phyloP scores from a whole-genome alignment of 1,139 yeast species.

The Spathaspora sp. region DNA sequence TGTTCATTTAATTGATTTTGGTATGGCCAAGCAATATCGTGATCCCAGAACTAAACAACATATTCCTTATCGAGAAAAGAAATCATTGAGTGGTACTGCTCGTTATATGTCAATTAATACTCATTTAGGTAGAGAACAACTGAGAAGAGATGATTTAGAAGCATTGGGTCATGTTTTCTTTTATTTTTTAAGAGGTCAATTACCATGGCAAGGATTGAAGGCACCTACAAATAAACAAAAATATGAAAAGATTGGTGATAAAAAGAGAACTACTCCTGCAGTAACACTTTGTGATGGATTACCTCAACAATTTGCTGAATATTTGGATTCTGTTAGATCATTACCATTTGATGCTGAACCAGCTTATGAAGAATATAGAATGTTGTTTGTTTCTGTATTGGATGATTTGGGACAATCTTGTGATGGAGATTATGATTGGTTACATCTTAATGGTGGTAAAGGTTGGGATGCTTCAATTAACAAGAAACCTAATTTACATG shows the following conservation, averaged over 20 bases:
- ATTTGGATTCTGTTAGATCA: constrained; percentile 78
- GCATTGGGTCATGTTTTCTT: constrained; percentile 94
- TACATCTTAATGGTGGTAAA: constrained; percentile 84
- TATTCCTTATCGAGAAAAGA: constrained; percentile 94
- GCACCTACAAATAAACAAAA: constrained; percentile 98
- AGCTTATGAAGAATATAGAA: constrained; percentile 82
- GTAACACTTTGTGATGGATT: constrained; percentile 76
- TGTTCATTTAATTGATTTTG: constrained; percentile 80
- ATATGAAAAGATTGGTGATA: constrained; percentile 94
- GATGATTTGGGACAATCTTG: constrained; percentile 69
- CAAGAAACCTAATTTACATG: constrained; percentile 87
- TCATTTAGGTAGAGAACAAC: constrained; percentile 94
- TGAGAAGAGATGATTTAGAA: constrained; percentile 93
- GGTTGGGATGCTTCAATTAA: constrained; percentile 88
- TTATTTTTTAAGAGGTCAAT: constrained; percentile 87
- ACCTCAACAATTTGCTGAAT: constrained; percentile 85
- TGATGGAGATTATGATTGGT: constrained; percentile 94
- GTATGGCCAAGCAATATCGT: constrained; percentile 97
- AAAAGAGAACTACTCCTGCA: constrained; percentile 83
- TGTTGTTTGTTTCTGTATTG: constrained; percentile 72
- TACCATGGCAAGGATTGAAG: constrained; percentile 98
- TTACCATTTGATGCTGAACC: constrained; percentile 92
- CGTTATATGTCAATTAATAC: constrained; percentile 97
- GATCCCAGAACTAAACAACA: constrained; percentile 95
- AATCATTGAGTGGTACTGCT: constrained; percentile 93